These are phyloP conservation scores for Penicillium cosmopolitanum DNA, from an alignment of 495 filamentous ascomycete genomes.

Conservation along the genomic window DNA sequence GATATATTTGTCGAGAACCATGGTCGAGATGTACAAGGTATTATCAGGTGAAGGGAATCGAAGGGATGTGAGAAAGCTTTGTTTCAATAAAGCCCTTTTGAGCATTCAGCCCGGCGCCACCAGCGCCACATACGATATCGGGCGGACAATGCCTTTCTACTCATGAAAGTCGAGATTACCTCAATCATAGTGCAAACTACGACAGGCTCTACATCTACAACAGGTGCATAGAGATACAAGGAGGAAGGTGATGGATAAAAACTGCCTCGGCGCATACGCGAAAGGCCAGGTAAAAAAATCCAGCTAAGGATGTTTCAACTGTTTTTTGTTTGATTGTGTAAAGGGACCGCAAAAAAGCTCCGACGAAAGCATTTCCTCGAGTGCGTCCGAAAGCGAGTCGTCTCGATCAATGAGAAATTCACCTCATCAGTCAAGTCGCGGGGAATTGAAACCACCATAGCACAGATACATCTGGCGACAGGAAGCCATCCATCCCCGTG, in stretches of 20 bases:
- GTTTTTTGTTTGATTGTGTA: conserved; percentile 49
- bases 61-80: background rate
- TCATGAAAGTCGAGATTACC: background rate
- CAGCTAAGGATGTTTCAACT: conserved; percentile 44
- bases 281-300: conserved; percentile 13
- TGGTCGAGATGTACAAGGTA: background rate
- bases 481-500: conserved; percentile 31
- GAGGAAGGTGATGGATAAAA: conserved; percentile 1
- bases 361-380: conserved; percentile 37
- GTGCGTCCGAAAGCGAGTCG: conserved; percentile 44
- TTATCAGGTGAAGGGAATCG: background rate
- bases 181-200: background rate
- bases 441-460: conserved; percentile 22
- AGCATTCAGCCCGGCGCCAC: background rate
- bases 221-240: background rate
- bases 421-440: conserved; percentile 37
- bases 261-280: conserved; percentile 4
- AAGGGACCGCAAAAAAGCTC: conserved; percentile 39
- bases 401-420: conserved; percentile 28
- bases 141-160: background rate
- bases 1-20: background rate
- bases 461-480: conserved; percentile 13
- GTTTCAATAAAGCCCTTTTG: background rate
- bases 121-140: background rate
- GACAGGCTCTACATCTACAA: background rate